Conservation (phyloP, 306 rosid species). For the Comarum palustre region DNA sequence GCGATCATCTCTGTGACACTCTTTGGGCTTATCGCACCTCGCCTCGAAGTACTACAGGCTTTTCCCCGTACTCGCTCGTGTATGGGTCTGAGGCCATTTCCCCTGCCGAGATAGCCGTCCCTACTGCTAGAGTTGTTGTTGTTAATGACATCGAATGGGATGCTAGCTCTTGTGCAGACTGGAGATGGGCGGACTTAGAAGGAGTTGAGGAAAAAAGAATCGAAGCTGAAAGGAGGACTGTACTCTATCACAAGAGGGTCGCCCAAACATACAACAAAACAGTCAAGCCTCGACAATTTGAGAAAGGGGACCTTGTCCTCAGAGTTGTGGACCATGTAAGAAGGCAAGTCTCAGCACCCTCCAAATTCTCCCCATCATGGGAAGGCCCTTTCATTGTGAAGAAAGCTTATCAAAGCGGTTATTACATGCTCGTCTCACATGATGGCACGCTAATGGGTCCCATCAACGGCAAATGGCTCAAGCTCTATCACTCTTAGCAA, state of each 20-base stretch:
- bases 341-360: neutral
- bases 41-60: neutral
- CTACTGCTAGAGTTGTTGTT: rapidly evolving
- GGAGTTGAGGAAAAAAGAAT: neutral
- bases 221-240: neutral
- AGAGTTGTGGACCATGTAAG: neutral
- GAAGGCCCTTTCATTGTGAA: neutral
- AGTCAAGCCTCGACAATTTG: neutral
- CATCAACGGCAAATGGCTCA: neutral
- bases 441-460: neutral
- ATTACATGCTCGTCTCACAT: neutral
- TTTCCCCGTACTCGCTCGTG: neutral
- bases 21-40: neutral
- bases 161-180: neutral
- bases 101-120: neutral
- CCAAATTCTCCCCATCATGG: neutral
- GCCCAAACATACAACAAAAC: neutral
- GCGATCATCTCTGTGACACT: neutral
- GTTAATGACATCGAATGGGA: neutral
- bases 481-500: neutral
- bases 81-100: neutral
- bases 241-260: neutral
- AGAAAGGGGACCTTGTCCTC: neutral
- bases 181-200: neutral
- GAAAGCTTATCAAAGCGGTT: neutral